These are phyloP conservation scores for Rhizodiscina lignyota DNA, from an alignment of 495 filamentous ascomycete species.

Conservation along the genomic window DNA sequence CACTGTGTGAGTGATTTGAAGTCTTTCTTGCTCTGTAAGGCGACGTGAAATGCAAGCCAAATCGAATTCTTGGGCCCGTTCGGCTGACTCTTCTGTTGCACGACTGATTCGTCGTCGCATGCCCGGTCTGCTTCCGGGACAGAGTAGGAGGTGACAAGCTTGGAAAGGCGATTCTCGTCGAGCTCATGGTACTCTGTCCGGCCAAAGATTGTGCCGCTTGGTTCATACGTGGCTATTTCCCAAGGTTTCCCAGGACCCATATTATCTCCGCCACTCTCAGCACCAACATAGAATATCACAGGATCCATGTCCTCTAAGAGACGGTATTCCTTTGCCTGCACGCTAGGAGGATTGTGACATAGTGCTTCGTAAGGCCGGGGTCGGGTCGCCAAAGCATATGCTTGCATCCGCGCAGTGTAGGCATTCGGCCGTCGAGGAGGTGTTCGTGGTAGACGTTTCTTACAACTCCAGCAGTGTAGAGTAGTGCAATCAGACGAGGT, in stretches of 20 bases:
- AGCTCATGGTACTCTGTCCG: neutral
- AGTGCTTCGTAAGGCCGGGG: constrained; percentile 61
- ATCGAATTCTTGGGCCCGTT: neutral
- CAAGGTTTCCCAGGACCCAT: no score
- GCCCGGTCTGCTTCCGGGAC: no score
- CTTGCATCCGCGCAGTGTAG: constrained; percentile 57
- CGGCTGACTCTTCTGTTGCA: neutral
- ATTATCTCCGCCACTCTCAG: no score
- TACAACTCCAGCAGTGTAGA: constrained; percentile 65
- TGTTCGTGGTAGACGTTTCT: constrained; percentile 44
- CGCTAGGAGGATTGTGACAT: constrained; percentile 23
- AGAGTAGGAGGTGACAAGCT: no score
- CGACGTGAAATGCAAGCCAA: neutral
- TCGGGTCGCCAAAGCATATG: constrained; percentile 60
- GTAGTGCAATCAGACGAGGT: constrained; percentile 51
- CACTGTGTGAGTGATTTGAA: neutral
- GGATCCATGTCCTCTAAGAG: neutral
- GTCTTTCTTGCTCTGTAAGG: neutral
- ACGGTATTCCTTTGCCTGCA: neutral
- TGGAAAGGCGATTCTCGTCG: neutral
- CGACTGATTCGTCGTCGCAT: neutral
- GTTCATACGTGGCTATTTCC: neutral
- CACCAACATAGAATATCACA: no score
- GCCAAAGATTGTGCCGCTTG: constrained; percentile 4
- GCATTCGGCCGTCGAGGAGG: constrained; percentile 59